Evolutionary conservation across 306 rosid genomes (phyloP), one percentile per base, ranked within the genome.

Genomic region (Castanea sativa): DNA sequence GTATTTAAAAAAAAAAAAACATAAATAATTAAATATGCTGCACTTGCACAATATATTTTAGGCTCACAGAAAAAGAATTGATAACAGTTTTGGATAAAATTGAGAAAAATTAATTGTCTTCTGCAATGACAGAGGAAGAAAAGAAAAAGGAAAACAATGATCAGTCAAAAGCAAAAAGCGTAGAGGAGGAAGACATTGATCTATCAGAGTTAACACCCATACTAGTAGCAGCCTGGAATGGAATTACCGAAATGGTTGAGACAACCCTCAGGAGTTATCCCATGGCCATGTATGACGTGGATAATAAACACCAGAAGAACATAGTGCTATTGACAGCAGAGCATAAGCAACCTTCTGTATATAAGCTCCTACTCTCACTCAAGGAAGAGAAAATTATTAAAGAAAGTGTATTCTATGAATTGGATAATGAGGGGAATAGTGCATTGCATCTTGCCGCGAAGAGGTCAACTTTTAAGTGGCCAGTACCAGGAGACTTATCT

Each of bases 401-500:
- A 82, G 67, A 63, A 51, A 80, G 74, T 35, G 55, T 86, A n/a
- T 10, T 80, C 10, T 38, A 16, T 8, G 69, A 68, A 23, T 7
- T 32, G 5, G 85, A 83, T 75, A 14, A 32, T 0, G 2, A 70
- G 0, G 76, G 77, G 65, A 86, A 64, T 27, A 86, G 82, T 23
- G 52, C 81, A 9, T 32, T 83, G 63, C 89, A 80, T 43, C 78
- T 83, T 15, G 89, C 85, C 2, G 86, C 80, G 0, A 55, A 29
- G 52, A 45, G 14, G 38, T 0, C 4, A 12, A 14, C 0, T 1
- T 1, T 65, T 57, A 77, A 65, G 19, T 77, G 87, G 88, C 83
- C 75, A 65, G 80, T 84, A n/a, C 73, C 85, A 18, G 83, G 91
- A 3, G 51, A 73, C 61, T 88, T 87, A 14, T 29, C 85, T 15